Base-by-base conservation (phyloP, 2,329 filamentous ascomycete species). In the Fusarium sp. region DNA sequence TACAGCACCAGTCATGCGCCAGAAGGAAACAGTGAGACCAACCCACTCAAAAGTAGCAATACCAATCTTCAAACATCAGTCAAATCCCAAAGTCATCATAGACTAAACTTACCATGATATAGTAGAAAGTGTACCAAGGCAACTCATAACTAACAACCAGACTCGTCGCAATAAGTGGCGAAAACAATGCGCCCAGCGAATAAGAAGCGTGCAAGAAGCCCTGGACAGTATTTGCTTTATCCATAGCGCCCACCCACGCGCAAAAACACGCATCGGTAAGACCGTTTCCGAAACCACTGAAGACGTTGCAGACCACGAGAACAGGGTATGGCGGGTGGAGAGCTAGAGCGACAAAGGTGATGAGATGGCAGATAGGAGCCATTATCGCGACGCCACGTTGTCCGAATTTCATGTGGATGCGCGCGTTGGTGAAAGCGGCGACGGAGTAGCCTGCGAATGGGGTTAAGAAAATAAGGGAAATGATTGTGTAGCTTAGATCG, bases 111-210 rank as follows among this genome's bases (percentile, higher is more conserved):
- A 91, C 87, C 89, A 92, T 91, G 59, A 92, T 80, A 75, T 92
- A 92, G 75, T 92, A 93, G 76, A 89, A 93, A 5, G 82, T 84
- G 72, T 90, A 92, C 91, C 91, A 94, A 0, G 84, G 84, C 65
- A 89, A 58, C 2, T 79, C 73, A 0, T 83, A 87, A 55, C 86
- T 87, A 0, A 89, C 89, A 30, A 93, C 87, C 84, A 93, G 34
- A 38, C 34, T 87, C 0, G 91, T 92, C 1, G 90, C 90, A 59
- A 92, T 86, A 4, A 92, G 76, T 0, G 90, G 91, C 6, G 88
- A 83, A 4, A 92, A 80, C 0, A 91, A 84, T 0, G 89, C 91
- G 0, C 91, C 91, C 0, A 91, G 69, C 0, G 89, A 90, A 75
- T 92, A 93, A 59, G 85, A 88, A 0, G 86, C 86, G 73, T 92